Evolutionary conservation across 176 grass and related monocot genomes (phyloP), one percentile per base, ranked within the genome.

Genomic region (Dactylis glomerata): DNA sequence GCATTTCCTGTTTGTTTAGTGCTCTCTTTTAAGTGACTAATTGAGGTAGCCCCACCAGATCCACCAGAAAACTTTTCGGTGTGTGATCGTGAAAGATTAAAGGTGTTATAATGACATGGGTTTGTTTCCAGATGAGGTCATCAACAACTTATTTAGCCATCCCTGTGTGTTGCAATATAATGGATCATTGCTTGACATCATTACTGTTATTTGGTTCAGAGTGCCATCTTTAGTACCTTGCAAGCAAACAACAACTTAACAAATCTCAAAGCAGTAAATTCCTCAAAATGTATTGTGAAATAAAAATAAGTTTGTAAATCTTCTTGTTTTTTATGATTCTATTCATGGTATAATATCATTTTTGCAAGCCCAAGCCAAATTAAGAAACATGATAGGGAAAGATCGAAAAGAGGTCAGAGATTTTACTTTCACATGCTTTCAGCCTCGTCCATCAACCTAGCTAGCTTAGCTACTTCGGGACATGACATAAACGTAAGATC

Each of bases 1-100:
- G 7, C 33, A 38, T 77, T 86, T 47, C 14, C 55, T 68, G 22
- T 31, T 33, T 37, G 15, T 38, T 58, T 82, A 67, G 1, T 78
- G 26, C 14, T 77, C 17, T 46, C 13, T 71, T 77, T 64, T 17
- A 23, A 73, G 31, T 14, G 36, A 27, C 20, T 66, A 38, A 73
- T 79, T 55, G 27, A 30, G 82, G 45, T 58, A 58, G 75, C 75
- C 68, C 19, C 67, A 57, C 46, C 87, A 45, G 78, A 89, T 63
- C 45, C 68, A 84, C 82, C 47, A 75, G 26, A 52, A 52, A 52
- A 52, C 50, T 22, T 52, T 52, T 52, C 19, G 19, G 17, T 44
- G 26, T 27, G 16, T 75, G 33, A 33, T 42, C 41, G 19, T 19
- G 27, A 13, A 8, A n/a, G 17, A 62, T 19, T 4, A 52, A 23